Evolutionary conservation across 345 rosid genomes (phyloP), one percentile per base, ranked within the genome.

Genomic region (Orychophragmus violaceus): DNA sequence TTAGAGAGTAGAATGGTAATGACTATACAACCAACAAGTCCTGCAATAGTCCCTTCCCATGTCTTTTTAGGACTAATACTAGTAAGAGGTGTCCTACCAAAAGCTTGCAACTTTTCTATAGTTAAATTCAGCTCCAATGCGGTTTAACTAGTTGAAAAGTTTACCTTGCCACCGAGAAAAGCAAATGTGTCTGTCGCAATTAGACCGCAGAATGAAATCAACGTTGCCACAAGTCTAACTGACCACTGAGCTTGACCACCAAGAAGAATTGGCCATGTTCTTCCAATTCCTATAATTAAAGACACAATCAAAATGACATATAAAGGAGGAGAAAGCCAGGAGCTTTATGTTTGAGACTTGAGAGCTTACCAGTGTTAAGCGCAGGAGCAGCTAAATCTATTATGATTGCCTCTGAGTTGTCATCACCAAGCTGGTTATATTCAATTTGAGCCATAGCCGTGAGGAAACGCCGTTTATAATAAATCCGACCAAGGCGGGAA

Each of bases 171-270:
- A 62, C 93, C 95, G 21, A 89, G 46, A 76, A 92, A 92, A 22
- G 96, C 98, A 82, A 66, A 92, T 23, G 98, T 87, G 76, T 93
- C 94, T 4, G 98, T 84, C 6, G 94, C 93, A 69, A 93, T 89
- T 59, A 89, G 83, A 80, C 95, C 75, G 77, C 95, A 87, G 35
- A 92, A 24, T 22, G 97, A 85, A 44, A 85, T 81, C 81, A 92
- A 77, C 6, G 98, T 83, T 11, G 96, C 96, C 56, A 87, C 97
- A 59, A 93, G 96, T 70, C 98, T 97, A 19, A 90, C 91, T 1
- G 96, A 87, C 98, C 98, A 93, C 64, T 90, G 97, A 76, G 90
- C 82, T 81, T 78, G 94, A 32, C 97, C 97, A 37, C 97, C 90
- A 58, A 90, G 86, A 76, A 90, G 82, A 75, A 81, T 58, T 21